These are phyloP conservation scores for Cystofilobasidium macerans DNA, from an alignment of 768 basidiomycete genomes.

Conservation along the genomic window DNA sequence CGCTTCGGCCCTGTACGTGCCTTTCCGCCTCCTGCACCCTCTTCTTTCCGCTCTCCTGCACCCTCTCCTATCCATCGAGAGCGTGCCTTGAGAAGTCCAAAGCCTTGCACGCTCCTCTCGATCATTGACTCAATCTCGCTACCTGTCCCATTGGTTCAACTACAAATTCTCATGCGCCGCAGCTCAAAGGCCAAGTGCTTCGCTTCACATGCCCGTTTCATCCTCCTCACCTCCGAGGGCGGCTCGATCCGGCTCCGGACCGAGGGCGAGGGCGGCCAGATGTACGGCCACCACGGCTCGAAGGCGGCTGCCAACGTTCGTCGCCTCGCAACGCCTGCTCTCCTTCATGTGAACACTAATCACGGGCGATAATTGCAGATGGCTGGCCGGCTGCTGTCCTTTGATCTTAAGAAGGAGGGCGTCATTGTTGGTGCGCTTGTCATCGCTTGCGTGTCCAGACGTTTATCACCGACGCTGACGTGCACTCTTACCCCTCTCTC, in stretches of 20 bases:
- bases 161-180: neutral
- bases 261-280: conserved; percentile 44
- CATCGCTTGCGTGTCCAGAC: conserved; percentile 33
- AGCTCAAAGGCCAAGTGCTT: conserved; percentile 31
- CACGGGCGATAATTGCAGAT: no score
- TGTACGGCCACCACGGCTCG: conserved; percentile 46
- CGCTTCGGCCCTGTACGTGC: conserved; percentile 33
- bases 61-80: no score
- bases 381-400: conserved; percentile 43
- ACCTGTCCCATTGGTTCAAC: no score
- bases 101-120: no score
- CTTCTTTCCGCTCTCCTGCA: no score
- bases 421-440: conserved; percentile 44
- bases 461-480: neutral
- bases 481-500: no score
- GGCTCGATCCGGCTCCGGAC: conserved; percentile 44
- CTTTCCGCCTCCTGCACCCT: neutral
- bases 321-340: no score
- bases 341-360: no score
- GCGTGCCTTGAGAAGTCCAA: no score
- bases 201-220: conserved; percentile 38
- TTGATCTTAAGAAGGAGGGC: conserved; percentile 41
- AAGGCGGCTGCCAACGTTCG: conserved; percentile 46
- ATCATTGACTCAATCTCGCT: no score
- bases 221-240: conserved; percentile 45